Base-by-base conservation (phyloP, 176 grass and related monocot species). In the Triticum turgidum region DNA sequence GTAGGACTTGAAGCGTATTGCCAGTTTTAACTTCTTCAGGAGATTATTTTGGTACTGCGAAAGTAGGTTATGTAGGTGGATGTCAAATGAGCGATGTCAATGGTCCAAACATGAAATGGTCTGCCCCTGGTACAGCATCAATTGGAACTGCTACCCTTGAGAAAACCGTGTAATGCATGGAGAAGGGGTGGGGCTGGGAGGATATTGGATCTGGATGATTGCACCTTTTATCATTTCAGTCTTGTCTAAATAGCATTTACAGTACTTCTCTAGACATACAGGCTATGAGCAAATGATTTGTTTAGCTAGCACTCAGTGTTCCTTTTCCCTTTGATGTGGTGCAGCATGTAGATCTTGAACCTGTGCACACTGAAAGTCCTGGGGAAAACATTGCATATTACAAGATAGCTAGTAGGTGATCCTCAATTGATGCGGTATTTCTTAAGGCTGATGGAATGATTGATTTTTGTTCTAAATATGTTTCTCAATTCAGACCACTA, bases 321-420 rank as follows among this genome's bases (percentile, higher is more conserved):
- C 15, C 12, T 85, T 67, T 74, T 92, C 49, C 70, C 65, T 76
- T 88, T 63, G 70, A 39, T 86, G 75, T 82, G 20, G 86, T 87
- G 74, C 85, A 99, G 97, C 97, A 99, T 87, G 56, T 99, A 67
- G 92, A 99, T 90, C 80, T 90, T 86, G 92, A 99, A 92, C 94
- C 94, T 79, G 89, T 96, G 75, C 83, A 42, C 71, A 96, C 97
- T 81, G 97, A 96, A 93, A 94, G 92, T 70, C 90, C 97, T 29
- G 97, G 97, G 72, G 97, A 99, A 87, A 32, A 94, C 20, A 93
- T 70, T 77, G 97, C 94, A 87, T 99, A 99, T 80, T 96, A 99
- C 90, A 99, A 99, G 85, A 99, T 99, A 88, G 94, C 97, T 69
- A 96, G 97, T 99, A 96, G 77, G 88, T 91, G 51, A 22, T 82